Percentiles rank a stretch among this genome's conserved stretches.
Conservation (phyloP, 2,329 filamentous ascomycete genomes). For the Aspergillus aculeatus region DNA sequence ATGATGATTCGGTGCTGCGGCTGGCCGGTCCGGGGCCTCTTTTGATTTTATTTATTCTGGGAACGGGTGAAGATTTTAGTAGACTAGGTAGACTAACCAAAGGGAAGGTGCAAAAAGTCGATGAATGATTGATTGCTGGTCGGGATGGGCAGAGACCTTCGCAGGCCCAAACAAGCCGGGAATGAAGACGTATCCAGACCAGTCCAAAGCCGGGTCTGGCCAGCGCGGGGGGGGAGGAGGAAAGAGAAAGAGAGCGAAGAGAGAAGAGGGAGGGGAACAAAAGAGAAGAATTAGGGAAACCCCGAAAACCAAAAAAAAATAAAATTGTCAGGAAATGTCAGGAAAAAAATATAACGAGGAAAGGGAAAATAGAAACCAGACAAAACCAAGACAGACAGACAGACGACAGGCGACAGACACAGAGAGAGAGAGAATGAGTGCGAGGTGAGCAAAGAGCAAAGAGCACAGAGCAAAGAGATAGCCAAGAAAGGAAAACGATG, state of each 20-base stretch:
- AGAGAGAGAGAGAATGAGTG: slow-evolving; percentile 8
- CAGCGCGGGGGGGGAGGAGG: slow-evolving; percentile 21
- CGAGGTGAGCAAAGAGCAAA: slow-evolving; percentile 1
- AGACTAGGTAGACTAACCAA: neutral
- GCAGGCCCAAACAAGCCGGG: slow-evolving; percentile 12
- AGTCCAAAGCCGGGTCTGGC: slow-evolving; percentile 21
- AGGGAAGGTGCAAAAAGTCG: neutral
- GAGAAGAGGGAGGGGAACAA: neutral
- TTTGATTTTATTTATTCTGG: slow-evolving; percentile 1
- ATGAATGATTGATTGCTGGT: slow-evolving; percentile 3
- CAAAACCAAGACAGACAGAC: slow-evolving; percentile 5
- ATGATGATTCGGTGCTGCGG: neutral
- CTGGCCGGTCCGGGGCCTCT: neutral
- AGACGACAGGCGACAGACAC: too few species aligned
- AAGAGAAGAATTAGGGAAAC: neutral
- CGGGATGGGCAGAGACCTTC: slow-evolving; percentile 6
- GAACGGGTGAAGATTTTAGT: neutral
- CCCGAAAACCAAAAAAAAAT: neutral
- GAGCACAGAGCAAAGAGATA: neutral
- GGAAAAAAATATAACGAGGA: too few species aligned
- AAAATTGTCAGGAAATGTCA: neutral
- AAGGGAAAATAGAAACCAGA: slow-evolving; percentile 2
- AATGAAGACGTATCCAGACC: slow-evolving; percentile 21
- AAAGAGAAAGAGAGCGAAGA: slow-evolving; percentile 1
- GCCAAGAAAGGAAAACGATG: neutral